Conservation (phyloP, 345 rosid species). For the Iberis pinnata region DNA sequence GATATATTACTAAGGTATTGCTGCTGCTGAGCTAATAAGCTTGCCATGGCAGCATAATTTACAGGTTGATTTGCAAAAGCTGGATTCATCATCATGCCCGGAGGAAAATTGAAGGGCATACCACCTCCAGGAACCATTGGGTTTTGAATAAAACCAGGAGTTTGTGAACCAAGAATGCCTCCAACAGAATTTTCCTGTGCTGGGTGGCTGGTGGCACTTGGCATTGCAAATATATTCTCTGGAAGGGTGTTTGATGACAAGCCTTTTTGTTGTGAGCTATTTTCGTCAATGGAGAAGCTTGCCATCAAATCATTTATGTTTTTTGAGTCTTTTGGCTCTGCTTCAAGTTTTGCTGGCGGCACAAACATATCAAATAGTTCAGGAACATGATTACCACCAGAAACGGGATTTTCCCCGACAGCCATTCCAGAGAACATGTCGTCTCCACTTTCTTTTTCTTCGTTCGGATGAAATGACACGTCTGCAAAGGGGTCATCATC, state of each 20-base stretch:
- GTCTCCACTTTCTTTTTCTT: slow-evolving; percentile 36
- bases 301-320: slow-evolving; percentile 59
- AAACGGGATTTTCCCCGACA: slow-evolving; percentile 43
- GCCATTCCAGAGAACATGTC: slow-evolving; percentile 86
- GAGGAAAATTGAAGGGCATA: slow-evolving; percentile 52
- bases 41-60: slow-evolving; percentile 65
- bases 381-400: slow-evolving; percentile 35
- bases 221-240: slow-evolving; percentile 40
- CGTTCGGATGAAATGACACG: slow-evolving; percentile 64
- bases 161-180: slow-evolving; percentile 45
- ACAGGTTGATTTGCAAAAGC: slow-evolving; percentile 55
- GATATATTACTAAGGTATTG: slow-evolving; percentile 71
- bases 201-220: slow-evolving; percentile 38
- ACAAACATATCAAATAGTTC: slow-evolving; percentile 68
- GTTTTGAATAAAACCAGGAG: slow-evolving; percentile 38
- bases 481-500: slow-evolving; percentile 82
- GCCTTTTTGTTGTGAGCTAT: slow-evolving; percentile 39
- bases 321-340: slow-evolving; percentile 36
- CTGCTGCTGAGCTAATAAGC: slow-evolving; percentile 59
- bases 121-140: slow-evolving; percentile 44
- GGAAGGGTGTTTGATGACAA: slow-evolving; percentile 33
- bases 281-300: slow-evolving; percentile 53
- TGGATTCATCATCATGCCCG: slow-evolving; percentile 60
- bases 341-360: slow-evolving; percentile 31
- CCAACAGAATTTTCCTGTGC: slow-evolving; percentile 41